phyloP scores from a whole-genome alignment of 768 basidiomycete species.

The Termitomyces bulborhizus region DNA sequence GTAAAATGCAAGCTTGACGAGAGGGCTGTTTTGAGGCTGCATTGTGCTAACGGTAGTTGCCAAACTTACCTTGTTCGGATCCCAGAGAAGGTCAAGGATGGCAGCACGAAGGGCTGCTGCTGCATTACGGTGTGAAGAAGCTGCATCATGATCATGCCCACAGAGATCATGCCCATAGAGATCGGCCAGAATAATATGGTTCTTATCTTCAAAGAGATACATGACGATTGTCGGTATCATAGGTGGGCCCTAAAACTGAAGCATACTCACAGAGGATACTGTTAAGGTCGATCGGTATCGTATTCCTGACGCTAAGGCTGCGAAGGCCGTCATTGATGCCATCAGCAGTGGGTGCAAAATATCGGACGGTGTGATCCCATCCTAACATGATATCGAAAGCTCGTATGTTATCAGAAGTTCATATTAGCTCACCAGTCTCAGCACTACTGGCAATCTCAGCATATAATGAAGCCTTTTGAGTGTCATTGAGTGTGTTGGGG shows the following conservation, averaged over 20 bases:
- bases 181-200: conserved; percentile 51
- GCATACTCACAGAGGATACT: conserved; percentile 68
- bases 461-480: conserved; percentile 61
- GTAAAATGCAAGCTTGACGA: conserved; percentile 67
- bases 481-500: conserved; percentile 55
- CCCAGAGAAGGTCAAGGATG: conserved; percentile 86
- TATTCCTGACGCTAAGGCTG: conserved; percentile 62
- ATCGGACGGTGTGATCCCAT: conserved; percentile 53
- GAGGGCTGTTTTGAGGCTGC: neutral
- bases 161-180: conserved; percentile 54
- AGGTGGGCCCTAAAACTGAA: neutral
- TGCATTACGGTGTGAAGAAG: conserved; percentile 42
- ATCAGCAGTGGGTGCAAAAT: conserved; percentile 30
- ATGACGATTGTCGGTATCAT: neutral
- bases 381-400: conserved; percentile 15
- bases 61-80: conserved; percentile 46
- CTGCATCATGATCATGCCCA: conserved; percentile 37
- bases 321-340: conserved; percentile 51
- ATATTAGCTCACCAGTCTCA: conserved; percentile 52
- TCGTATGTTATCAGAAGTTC: neutral
- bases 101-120: conserved; percentile 58
- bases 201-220: conserved; percentile 41
- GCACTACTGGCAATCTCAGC: conserved; percentile 86
- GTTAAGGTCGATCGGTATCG: conserved; percentile 75
- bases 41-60: neutral